Evolutionary conservation across 108 stramenopile species (phyloP).

Genomic region (Pseudonitzschia delicatissima): DNA sequence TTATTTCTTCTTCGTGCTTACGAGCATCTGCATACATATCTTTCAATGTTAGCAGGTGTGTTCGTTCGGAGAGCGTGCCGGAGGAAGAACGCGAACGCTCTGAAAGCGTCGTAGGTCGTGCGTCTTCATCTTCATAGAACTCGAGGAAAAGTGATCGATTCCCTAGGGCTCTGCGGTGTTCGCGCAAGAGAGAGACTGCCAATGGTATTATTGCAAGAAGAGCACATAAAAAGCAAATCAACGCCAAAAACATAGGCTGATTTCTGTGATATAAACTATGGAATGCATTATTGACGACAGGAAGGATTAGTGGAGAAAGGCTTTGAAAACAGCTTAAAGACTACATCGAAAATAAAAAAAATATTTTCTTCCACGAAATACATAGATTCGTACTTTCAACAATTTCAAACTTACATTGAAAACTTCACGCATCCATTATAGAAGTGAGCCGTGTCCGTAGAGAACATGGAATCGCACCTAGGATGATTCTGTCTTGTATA

Average conservation of each 20-base stretch:
- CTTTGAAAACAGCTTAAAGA: background rate
- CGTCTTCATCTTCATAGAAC: background rate
- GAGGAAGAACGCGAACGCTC: background rate
- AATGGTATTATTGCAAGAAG: conserved; percentile 7
- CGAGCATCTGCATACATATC: conserved; percentile 4
- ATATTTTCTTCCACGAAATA: background rate
- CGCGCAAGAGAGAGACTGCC: background rate
- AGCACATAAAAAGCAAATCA: background rate
- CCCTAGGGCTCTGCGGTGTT: background rate
- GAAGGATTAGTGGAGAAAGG: background rate
- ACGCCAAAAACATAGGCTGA: background rate
- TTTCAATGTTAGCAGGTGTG: conserved; percentile 10
- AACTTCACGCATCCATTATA: background rate
- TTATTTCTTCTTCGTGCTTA: background rate
- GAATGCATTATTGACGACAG: background rate
- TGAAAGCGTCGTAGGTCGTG: background rate
- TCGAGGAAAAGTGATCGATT: background rate
- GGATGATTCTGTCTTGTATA: background rate
- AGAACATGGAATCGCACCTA: background rate
- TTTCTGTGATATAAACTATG: conserved; percentile 2
- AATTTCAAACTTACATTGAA: conserved; percentile 1
- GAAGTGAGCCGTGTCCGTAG: background rate
- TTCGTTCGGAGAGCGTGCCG: background rate
- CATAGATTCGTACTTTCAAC: background rate
- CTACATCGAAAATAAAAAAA: background rate